Conservation (phyloP, 192 early-diverging fungal genomes). For the Paraglomus brasilianum region DNA sequence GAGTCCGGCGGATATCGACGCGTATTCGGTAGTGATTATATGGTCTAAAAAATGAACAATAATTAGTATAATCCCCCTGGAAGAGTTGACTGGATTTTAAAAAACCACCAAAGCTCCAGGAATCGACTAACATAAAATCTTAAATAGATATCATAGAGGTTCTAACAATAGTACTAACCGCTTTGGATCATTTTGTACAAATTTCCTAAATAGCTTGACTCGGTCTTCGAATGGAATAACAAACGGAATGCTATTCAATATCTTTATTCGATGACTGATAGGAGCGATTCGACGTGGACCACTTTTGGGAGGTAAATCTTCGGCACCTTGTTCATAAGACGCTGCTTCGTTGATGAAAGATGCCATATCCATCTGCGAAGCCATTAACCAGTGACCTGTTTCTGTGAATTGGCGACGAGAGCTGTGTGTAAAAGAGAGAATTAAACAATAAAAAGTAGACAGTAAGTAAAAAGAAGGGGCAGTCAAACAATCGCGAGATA, state of each 20-base stretch:
- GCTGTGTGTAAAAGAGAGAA: slow-evolving; percentile 34
- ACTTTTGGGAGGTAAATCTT: slow-evolving; percentile 29
- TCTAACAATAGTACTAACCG: slow-evolving; percentile 15
- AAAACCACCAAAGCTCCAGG: no score
- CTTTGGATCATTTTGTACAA: slow-evolving; percentile 68
- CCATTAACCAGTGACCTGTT: slow-evolving; percentile 65
- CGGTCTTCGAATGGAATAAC: slow-evolving; percentile 89
- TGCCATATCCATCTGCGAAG: slow-evolving; percentile 56
- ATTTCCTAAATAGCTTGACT: slow-evolving; percentile 78
- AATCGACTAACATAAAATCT: no score
- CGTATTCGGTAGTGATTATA: slow-evolving; percentile 25
- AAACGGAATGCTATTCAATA: slow-evolving; percentile 87
- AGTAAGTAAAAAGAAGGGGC: background rate
- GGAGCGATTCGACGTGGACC: slow-evolving; percentile 36
- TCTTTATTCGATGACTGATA: slow-evolving; percentile 51
- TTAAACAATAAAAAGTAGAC: background rate
- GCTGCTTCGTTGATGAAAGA: slow-evolving; percentile 55
- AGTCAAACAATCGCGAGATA: background rate
- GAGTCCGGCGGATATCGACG: slow-evolving; percentile 67
- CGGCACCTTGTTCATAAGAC: slow-evolving; percentile 47
- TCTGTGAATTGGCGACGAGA: slow-evolving; percentile 70
- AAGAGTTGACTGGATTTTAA: no score
- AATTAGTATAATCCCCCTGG: background rate
- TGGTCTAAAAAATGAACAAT: slow-evolving; percentile 26
- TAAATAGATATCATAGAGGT: no score